phyloP scores from a whole-genome alignment of 1,139 yeast genomes.

The Hyphopichia khmerensis region DNA sequence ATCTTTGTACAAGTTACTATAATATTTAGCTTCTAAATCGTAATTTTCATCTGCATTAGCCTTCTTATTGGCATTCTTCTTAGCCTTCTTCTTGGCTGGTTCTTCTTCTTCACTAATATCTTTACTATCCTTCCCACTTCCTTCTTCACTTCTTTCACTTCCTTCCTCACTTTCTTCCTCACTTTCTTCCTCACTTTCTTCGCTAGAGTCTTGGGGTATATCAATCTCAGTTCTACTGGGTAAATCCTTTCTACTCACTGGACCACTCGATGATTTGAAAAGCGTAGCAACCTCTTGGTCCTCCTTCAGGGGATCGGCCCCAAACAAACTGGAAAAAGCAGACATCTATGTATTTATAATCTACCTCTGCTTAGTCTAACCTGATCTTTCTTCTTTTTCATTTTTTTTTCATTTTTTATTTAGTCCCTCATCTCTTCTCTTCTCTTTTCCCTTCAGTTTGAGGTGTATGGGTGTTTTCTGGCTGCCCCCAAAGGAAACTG shows the following conservation, averaged over 20 bases:
- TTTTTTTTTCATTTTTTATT: neutral
- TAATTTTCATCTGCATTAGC: constrained; percentile 45
- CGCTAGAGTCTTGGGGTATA: constrained; percentile 9
- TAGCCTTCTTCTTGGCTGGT: constrained; percentile 10
- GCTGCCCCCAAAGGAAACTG: too few relatives aligned
- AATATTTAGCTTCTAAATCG: constrained; percentile 50
- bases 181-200: constrained; percentile 4
- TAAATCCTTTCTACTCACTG: constrained; percentile 30
- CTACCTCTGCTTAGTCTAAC: too few relatives aligned
- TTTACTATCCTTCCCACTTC: constrained; percentile 11
- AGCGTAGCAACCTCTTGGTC: constrained; percentile 43
- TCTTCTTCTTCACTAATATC: constrained; percentile 14
- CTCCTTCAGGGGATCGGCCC: constrained; percentile 22
- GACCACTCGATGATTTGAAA: constrained; percentile 39
- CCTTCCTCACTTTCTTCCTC: constrained; percentile 14
- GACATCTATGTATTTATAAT: constrained; percentile 22
- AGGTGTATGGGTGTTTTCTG: neutral
- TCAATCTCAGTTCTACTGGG: constrained; percentile 24
- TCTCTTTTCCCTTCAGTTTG: neutral
- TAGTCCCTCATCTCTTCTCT: neutral
- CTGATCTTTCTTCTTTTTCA: neutral
- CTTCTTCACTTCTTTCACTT: constrained; percentile 13
- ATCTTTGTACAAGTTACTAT: constrained; percentile 31
- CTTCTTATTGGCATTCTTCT: constrained; percentile 5
- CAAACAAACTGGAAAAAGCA: constrained; percentile 36